A percentile compares a stretch with the other conserved stretches of the same genome.
Conservation (phyloP, 2,329 filamentous ascomycete genomes). For the Neonectria sp. region DNA sequence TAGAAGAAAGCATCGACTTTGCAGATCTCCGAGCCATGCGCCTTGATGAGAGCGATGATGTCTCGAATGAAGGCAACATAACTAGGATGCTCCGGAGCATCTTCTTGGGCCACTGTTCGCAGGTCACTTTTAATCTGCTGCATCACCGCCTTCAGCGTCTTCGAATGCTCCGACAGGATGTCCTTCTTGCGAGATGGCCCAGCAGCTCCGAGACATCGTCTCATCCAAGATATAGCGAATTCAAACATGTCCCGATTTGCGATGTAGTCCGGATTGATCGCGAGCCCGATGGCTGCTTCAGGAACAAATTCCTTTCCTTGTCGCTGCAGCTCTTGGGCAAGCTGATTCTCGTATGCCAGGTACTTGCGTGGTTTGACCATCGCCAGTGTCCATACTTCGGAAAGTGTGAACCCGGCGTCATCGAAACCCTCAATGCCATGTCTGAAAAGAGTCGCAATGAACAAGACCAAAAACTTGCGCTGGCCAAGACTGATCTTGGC, state of each 20-base stretch:
- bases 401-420: conserved; percentile 60
- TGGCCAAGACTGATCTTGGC: conserved; percentile 58
- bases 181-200: conserved; percentile 53
- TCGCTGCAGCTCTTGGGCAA: conserved; percentile 63
- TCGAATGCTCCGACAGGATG: conserved; percentile 59
- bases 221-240: conserved; percentile 65
- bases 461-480: conserved; percentile 65
- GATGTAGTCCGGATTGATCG: conserved; percentile 62
- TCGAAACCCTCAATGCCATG: conserved; percentile 63
- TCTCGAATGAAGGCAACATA: conserved; percentile 68
- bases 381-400: conserved; percentile 68
- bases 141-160: conserved; percentile 64
- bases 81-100: conserved; percentile 58
- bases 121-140: conserved; percentile 69
- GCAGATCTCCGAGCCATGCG: conserved; percentile 68
- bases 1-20: conserved; percentile 70
- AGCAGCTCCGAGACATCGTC: conserved; percentile 60
- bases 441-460: conserved; percentile 65
- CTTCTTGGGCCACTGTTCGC: conserved; percentile 52
- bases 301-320: conserved; percentile 61
- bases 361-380: conserved; percentile 65
- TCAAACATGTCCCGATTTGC: conserved; percentile 66
- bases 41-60: conserved; percentile 68
- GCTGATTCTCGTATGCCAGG: conserved; percentile 64
- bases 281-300: conserved; percentile 54